phyloP scores from a whole-genome alignment of 192 early-diverging fungal species.

The Globomyces pollinis-pini region DNA sequence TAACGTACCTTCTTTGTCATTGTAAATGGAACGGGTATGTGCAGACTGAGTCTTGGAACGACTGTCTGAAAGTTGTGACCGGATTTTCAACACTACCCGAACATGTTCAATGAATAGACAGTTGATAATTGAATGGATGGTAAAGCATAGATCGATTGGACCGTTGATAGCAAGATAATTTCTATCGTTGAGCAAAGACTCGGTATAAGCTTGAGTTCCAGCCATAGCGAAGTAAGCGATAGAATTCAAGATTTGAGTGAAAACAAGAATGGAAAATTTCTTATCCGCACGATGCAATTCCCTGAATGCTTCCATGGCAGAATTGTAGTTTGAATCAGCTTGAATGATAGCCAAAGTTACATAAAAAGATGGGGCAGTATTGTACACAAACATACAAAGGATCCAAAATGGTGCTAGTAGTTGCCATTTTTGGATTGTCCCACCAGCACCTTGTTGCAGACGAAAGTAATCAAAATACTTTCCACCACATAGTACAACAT shows the following conservation, averaged over 20 bases:
- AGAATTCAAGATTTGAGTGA: neutral
- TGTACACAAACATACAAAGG: neutral
- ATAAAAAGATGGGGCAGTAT: slow-evolving; percentile 1
- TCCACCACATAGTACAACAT: neutral
- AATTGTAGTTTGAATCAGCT: neutral
- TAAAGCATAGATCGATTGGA: neutral
- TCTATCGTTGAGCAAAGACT: neutral
- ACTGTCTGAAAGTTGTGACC: neutral
- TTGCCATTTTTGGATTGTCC: neutral
- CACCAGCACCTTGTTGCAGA: neutral
- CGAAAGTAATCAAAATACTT: neutral
- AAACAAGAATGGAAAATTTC: neutral
- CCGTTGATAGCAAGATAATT: neutral
- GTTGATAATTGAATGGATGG: slow-evolving; percentile 2
- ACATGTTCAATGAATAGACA: slow-evolving; percentile 9
- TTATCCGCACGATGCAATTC: neutral
- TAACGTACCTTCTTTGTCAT: too few relatives aligned
- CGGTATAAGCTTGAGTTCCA: neutral
- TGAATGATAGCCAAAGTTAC: neutral
- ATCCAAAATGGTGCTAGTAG: neutral
- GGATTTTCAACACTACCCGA: neutral
- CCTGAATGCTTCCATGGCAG: neutral
- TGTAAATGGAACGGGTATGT: too few relatives aligned
- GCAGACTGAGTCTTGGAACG: neutral
- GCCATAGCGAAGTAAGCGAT: neutral